These are phyloP conservation scores for Xylaria telfairii DNA, from an alignment of 495 filamentous ascomycete genomes.

Conservation along the genomic window DNA sequence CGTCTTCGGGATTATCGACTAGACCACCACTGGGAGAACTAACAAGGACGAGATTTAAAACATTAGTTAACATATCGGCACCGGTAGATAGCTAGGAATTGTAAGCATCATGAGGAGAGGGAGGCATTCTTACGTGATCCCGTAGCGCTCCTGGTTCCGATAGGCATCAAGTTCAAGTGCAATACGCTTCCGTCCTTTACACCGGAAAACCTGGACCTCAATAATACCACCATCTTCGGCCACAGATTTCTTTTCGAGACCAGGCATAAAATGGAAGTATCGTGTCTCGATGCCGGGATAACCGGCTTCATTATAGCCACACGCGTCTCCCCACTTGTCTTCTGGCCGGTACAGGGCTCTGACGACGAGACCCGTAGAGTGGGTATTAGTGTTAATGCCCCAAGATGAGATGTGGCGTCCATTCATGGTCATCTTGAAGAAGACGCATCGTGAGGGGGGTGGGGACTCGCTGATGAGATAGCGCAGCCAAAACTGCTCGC, in stretches of 20 bases:
- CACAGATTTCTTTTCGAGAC: slow-evolving; percentile 39
- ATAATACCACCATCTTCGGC: slow-evolving; percentile 60
- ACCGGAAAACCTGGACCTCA: slow-evolving; percentile 57
- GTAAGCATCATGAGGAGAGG: background rate
- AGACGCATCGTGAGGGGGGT: slow-evolving; percentile 44
- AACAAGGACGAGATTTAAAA: slow-evolving; percentile 19
- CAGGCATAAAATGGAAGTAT: slow-evolving; percentile 50
- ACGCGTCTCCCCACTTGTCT: slow-evolving; percentile 31
- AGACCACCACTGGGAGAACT: slow-evolving; percentile 54
- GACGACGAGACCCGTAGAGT: slow-evolving; percentile 43
- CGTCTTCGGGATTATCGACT: slow-evolving; percentile 53
- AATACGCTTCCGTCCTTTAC: slow-evolving; percentile 43
- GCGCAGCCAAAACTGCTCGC: slow-evolving; percentile 52
- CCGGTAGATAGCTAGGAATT: background rate
- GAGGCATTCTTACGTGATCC: slow-evolving; percentile 50
- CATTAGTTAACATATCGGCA: background rate
- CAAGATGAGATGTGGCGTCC: slow-evolving; percentile 52
- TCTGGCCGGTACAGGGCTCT: slow-evolving; percentile 52
- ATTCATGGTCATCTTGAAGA: slow-evolving; percentile 61
- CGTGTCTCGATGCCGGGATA: slow-evolving; percentile 46
- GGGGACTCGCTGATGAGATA: slow-evolving; percentile 45
- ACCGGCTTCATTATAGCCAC: background rate
- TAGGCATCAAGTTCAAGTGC: slow-evolving; percentile 45
- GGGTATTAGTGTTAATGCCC: slow-evolving; percentile 47
- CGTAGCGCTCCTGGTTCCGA: slow-evolving; percentile 48